Percentiles rank a stretch among this genome's conserved stretches.
Conservation (phyloP, 176 grass and related monocot species). For the Hordeum vulgare region DNA sequence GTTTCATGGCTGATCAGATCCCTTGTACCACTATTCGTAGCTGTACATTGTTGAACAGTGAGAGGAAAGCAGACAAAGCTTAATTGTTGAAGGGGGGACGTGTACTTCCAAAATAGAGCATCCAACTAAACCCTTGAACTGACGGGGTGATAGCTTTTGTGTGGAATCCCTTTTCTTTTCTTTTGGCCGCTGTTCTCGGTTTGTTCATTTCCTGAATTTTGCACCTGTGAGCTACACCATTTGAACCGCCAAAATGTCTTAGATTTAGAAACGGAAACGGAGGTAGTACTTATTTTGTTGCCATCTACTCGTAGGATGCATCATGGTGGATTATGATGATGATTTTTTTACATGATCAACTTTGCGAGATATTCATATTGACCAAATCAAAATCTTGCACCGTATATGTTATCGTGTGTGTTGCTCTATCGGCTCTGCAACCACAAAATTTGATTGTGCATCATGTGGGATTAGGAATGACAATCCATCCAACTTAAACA, state of each 20-base stretch:
- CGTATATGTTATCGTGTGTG: too few relatives aligned
- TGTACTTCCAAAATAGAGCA: conserved; percentile 1
- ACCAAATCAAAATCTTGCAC: too few relatives aligned
- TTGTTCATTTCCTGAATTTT: not conserved
- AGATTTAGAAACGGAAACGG: too few relatives aligned
- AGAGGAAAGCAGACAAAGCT: not conserved
- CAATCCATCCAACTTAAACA: too few relatives aligned
- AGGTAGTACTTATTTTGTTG: not conserved
- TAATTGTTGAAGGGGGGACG: not conserved
- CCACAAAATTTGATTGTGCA: too few relatives aligned
- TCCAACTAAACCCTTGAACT: not conserved
- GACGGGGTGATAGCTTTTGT: not conserved
- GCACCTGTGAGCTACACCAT: not conserved
- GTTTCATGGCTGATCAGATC: not conserved
- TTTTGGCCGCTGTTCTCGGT: not conserved
- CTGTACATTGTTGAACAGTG: conserved; percentile 32
- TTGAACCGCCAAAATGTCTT: too few relatives aligned
- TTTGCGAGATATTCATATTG: not conserved
- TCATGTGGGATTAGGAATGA: too few relatives aligned
- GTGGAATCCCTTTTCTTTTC: not conserved
- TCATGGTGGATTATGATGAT: not conserved
- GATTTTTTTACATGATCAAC: not conserved
- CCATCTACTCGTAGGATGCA: not conserved
- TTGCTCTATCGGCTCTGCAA: too few relatives aligned
- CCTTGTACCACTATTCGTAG: conserved; percentile 28